Conservation (phyloP, 1,139 yeast species). For the Pichia sp. region DNA sequence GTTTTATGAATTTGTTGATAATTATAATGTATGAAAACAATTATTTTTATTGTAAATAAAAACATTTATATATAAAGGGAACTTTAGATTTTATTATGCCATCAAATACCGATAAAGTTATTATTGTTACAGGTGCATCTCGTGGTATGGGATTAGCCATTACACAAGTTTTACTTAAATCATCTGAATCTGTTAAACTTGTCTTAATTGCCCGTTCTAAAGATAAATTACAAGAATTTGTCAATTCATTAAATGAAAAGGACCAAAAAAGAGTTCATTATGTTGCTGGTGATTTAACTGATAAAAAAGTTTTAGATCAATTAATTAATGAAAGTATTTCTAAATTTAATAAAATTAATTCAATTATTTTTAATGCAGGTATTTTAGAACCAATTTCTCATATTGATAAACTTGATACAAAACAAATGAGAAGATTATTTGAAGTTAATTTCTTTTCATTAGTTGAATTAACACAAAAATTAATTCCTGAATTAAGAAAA, state of each 20-base stretch:
- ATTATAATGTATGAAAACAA: too few relatives aligned
- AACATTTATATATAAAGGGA: too few relatives aligned
- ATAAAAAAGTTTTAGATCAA: conserved; percentile 31
- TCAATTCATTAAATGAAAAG: conserved; percentile 30
- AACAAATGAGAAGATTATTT: conserved; percentile 57
- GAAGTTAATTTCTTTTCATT: conserved; percentile 77
- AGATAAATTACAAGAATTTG: conserved; percentile 40
- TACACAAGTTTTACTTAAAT: conserved; percentile 45
- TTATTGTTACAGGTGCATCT: conserved; percentile 64
- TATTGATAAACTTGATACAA: conserved; percentile 43
- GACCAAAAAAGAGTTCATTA: conserved; percentile 45
- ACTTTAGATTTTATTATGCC: too few relatives aligned
- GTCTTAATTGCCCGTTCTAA: conserved; percentile 71
- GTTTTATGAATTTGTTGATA: too few relatives aligned
- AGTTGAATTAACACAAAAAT: conserved; percentile 50
- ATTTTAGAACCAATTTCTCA: conserved; percentile 70
- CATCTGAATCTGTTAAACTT: conserved; percentile 35
- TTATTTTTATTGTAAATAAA: too few relatives aligned
- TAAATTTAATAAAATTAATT: conserved; percentile 56
- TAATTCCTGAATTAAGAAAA: conserved; percentile 53
- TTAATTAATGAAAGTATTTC: conserved; percentile 45
- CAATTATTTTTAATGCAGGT: conserved; percentile 83
- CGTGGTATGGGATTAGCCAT: conserved; percentile 75
- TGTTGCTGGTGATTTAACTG: conserved; percentile 64
- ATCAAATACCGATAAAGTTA: conserved; percentile 26